Evolutionary conservation across 2,329 filamentous ascomycete genomes (phyloP), one percentile per base, ranked within the genome.

Genomic region (Blastomyces silverae): DNA sequence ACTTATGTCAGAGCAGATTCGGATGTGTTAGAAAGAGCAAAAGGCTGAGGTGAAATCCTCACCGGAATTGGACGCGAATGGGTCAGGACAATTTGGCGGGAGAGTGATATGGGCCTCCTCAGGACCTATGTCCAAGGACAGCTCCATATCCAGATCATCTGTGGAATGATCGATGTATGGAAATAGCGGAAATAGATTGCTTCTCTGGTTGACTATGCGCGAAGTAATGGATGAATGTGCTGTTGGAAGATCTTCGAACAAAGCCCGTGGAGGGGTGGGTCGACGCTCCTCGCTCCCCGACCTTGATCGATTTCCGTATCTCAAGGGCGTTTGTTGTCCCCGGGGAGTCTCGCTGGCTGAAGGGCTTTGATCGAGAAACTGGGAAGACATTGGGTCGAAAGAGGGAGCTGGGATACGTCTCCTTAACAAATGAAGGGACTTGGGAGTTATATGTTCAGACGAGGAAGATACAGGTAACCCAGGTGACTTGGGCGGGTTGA

Each of bases 201-300:
- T 64, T 55, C 50, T 57, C 20, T 62, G 61, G 37, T 25, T 52
- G 11, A 64, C 39, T 28, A 64, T 28, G 56, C 68, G 61, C 28
- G 68, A 69, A 31, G 67, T 68, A 22, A 69, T 69, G 20, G 68
- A 69, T 20, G 66, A 69, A 50, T 69, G 62, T 15, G 68, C 68
- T 22, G 68, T 68, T 20, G 65, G 67, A 34, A 69, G 62, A 60
- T 69, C 68, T 28, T 68, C 66, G 56, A 67, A 69, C 44, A 69
- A 52, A 4, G 67, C 52, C n/a, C 67, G 62, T 17, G 68, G 66
- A 17, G 68, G 67, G 6, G 67, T 69, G 22, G 60, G 44, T 15
- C 66, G 62, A 25, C 61, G 53, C 56, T 62, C 57, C 7, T 46
- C 58, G 28, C 64, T 62, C 44, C 39, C 15, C n/a, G 44, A 6